Evolutionary conservation across 495 filamentous ascomycete genomes (phyloP).

Genomic region (Lophiotrema nucula): DNA sequence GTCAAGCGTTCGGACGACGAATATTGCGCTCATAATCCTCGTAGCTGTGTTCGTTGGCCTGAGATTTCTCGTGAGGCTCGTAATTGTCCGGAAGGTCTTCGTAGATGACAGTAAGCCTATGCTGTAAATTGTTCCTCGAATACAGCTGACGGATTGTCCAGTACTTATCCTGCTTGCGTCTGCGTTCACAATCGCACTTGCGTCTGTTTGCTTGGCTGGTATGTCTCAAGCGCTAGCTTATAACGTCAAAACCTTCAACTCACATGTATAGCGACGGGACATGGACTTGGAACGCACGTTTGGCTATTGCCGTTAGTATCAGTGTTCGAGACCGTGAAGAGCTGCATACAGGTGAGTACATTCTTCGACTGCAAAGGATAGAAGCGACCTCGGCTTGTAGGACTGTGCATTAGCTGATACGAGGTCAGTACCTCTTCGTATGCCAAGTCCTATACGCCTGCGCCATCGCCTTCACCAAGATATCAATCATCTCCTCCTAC

Average conservation of each 20-base stretch:
- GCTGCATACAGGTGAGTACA: constrained; percentile 24
- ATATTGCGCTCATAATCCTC: constrained; percentile 22
- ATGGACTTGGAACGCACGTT: constrained; percentile 26
- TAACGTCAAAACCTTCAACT: background rate
- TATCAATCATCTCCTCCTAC: constrained; percentile 29
- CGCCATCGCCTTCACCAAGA: constrained; percentile 30
- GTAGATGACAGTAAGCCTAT: constrained; percentile 20
- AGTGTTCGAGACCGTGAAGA: constrained; percentile 9
- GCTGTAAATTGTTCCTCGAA: background rate
- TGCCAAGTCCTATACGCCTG: constrained; percentile 30
- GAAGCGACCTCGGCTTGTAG: too few species aligned
- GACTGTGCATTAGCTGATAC: background rate
- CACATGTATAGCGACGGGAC: constrained; percentile 14
- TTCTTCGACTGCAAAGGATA: background rate
- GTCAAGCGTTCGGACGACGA: background rate
- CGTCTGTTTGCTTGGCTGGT: constrained; percentile 25
- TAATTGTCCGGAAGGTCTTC: constrained; percentile 25
- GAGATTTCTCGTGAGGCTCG: constrained; percentile 19
- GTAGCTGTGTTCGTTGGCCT: constrained; percentile 16
- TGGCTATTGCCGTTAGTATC: constrained; percentile 13
- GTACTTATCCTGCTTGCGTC: constrained; percentile 28
- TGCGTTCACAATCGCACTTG: constrained; percentile 19
- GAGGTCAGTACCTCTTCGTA: constrained; percentile 26
- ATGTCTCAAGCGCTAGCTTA: background rate
- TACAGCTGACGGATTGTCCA: background rate